Base-by-base conservation (phyloP, 2,329 filamentous ascomycete genomes). In the Fusarium compactum region DNA sequence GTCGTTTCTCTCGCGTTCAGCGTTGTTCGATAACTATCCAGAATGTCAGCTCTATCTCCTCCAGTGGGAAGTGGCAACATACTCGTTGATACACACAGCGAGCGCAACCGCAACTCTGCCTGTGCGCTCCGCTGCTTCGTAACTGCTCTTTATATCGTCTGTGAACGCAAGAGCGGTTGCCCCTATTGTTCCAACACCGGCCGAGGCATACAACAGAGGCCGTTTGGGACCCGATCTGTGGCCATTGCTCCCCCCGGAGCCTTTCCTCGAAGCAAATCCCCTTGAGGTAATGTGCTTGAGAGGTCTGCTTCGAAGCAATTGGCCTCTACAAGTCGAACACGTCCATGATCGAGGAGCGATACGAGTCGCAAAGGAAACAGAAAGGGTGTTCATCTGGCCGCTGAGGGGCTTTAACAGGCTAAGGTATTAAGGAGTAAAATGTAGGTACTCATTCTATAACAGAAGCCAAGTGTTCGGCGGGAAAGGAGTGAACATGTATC, bases 71-170 rank as follows among this genome's bases (percentile, higher is more conserved):
- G 45, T 47, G 32, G 29, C 44, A 34, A 59, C 80, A 44, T 84
- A 97, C 94, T 97, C 95, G 77, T 95, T 95, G 71, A 98, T 96
- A 82, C 92, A 95, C 61, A 97, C 84, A 16, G 88, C 89, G 74
- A 98, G 80, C 29, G 92, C 89, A 27, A 87, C 85, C 14, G 90
- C 90, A 24, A 98, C 95, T 67, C 95, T 88, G 11, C 92, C 92
- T 34, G 92, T 92, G 71, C 95, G 87, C 81, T 94, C 90, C 4
- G 88, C 88, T 14, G 93, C 92, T 55, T 91, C 88, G 77, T 93
- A 95, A 34, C 87, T 86, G 82, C 93, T 90, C 79, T 91, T 92
- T 70, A 94, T 89, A 71, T 97, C 90, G 78, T 91, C 89, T 29
- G 84, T 84, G 66, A 90, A 89, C 24, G 86, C 85, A 29, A 89